phyloP scores from a whole-genome alignment of 768 basidiomycete species.

The Termitomyces sp. region DNA sequence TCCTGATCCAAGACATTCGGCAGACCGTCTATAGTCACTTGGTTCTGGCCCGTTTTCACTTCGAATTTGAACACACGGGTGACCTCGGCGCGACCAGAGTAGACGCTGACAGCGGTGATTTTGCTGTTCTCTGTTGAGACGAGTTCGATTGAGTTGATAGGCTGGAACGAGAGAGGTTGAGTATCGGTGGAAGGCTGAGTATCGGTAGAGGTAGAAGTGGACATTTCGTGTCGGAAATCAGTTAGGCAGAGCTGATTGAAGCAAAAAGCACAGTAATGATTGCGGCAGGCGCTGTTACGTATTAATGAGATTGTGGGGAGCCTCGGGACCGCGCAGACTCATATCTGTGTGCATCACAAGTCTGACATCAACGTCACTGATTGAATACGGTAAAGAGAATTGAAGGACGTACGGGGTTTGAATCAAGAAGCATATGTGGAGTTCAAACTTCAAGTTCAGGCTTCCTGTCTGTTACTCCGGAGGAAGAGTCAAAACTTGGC shows the following conservation, averaged over 20 bases:
- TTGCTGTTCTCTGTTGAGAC: conserved; percentile 31
- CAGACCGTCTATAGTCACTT: conserved; percentile 37
- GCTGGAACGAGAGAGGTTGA: not conserved
- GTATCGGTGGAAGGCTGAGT: not conserved
- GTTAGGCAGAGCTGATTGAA: not conserved
- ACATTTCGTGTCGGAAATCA: not conserved
- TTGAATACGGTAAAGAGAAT: not conserved
- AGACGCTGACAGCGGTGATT: conserved; percentile 39
- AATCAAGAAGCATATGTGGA: too few relatives aligned
- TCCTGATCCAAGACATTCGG: conserved; percentile 37
- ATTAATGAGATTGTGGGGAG: not conserved
- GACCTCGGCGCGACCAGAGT: conserved; percentile 41
- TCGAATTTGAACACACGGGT: conserved; percentile 38
- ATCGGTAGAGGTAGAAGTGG: not conserved
- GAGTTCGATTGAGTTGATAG: conserved; percentile 28
- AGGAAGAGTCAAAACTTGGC: too few relatives aligned
- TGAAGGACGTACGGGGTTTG: too few relatives aligned
- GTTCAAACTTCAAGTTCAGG: too few relatives aligned
- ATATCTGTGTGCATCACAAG: not conserved
- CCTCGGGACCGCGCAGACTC: not conserved
- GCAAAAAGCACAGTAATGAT: not conserved
- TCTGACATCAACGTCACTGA: not conserved
- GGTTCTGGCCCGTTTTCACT: conserved; percentile 39
- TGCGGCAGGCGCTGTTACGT: not conserved
- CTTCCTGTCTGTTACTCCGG: too few relatives aligned